Base-by-base conservation (phyloP, 2,329 filamentous ascomycete genomes). In the Penicillium sp. region DNA sequence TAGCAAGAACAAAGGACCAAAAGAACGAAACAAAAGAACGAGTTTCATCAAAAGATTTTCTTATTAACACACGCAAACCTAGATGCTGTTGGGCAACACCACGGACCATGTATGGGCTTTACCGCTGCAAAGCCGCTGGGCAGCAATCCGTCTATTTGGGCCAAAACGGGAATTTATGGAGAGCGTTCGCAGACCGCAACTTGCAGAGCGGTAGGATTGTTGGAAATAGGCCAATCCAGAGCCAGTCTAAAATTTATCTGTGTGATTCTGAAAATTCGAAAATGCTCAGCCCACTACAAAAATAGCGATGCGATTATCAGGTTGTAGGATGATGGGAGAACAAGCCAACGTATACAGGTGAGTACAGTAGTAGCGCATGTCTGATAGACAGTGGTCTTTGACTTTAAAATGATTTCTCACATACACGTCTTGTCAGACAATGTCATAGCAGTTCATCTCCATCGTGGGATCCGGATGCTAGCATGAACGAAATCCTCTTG, bases 71-170 rank as follows among this genome's bases (percentile, higher is more conserved):
- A 59, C 62, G 19, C 47, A 50, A 56, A 56, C 49, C 35, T 57
- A 54, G 44, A 54, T 54, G 50, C 57, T 62, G 70, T 68, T 69
- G 64, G 69, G 69, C 69, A 62, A 68, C 64, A 63, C 54, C 61
- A 64, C 61, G 55, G 60, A 63, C 61, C 63, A 62, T 58, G 55
- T 60, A 69, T 70, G 57, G 68, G 67, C 70, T 70, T 73, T 72
- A 72, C 70, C 69, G 70, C 70, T 54, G 67, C 52, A 22, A 52
- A 58, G 60, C 63, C 69, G 66, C 71, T 73, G 71, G 71, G 71
- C 71, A 73, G 66, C 71, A 71, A 73, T 66, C 46, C 33, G 63
- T 41, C 50, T 40, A 50, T 63, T 68, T 62, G 60, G 65, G 63
- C 65, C 50, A 62, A 56, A 65, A 67, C 33, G 55, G 44, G 51